phyloP scores from a whole-genome alignment of 345 rosid genomes.

The Eutrema yunnanense region DNA sequence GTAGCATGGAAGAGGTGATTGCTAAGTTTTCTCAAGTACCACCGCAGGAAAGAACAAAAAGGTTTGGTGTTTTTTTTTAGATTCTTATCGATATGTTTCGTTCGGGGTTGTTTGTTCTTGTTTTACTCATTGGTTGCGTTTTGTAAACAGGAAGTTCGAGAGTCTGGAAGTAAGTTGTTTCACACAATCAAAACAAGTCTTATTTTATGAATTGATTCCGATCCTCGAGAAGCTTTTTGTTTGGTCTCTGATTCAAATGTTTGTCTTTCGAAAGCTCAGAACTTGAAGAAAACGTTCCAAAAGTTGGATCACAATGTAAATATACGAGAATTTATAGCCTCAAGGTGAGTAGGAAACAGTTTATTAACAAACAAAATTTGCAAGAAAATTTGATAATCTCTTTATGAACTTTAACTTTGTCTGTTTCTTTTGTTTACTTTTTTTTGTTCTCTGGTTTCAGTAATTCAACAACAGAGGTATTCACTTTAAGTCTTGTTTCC shows the following conservation, averaged over 20 bases:
- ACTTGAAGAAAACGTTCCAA: constrained; percentile 80
- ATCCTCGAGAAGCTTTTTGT: background rate
- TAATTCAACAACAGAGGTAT: constrained; percentile 68
- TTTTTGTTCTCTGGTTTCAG: constrained; percentile 41
- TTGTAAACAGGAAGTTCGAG: constrained; percentile 67
- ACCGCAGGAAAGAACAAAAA: constrained; percentile 81
- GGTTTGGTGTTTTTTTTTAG: constrained; percentile 28
- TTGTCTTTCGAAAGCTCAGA: constrained; percentile 50
- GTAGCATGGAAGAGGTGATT: constrained; percentile 67
- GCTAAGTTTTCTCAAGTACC: constrained; percentile 58
- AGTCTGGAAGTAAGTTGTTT: constrained; percentile 77
- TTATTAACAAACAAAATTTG: background rate
- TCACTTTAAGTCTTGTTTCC: background rate
- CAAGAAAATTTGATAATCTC: background rate
- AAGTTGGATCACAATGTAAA: constrained; percentile 87
- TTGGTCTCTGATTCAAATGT: constrained; percentile 15
- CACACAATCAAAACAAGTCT: background rate
- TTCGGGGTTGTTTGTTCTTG: background rate
- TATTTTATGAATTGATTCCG: background rate
- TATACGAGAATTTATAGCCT: constrained; percentile 65
- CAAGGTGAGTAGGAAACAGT: constrained; percentile 37
- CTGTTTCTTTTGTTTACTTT: constrained; percentile 20
- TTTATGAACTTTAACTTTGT: background rate
- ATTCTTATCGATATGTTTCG: background rate
- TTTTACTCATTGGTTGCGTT: background rate